Evolutionary conservation across 495 filamentous ascomycete genomes (phyloP).

Genomic region (Aspergillus heteromorphus): DNA sequence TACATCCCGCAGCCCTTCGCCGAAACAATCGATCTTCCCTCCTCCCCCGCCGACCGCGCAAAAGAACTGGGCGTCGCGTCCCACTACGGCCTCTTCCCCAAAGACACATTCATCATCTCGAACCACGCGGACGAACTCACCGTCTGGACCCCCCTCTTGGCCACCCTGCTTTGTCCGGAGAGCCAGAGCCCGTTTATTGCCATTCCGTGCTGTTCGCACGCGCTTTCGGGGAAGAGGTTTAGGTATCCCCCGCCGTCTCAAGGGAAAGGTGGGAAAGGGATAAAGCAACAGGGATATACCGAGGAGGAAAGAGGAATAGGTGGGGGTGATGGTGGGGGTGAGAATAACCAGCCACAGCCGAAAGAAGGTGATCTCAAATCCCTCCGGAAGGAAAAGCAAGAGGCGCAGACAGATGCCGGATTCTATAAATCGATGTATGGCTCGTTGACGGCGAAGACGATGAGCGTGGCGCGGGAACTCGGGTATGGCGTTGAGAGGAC

Average conservation of each 20-base stretch:
- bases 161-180: constrained; percentile 57
- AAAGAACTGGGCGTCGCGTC: constrained; percentile 26
- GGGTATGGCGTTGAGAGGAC: constrained; percentile 77
- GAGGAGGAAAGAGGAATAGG: constrained; percentile 13
- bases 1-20: constrained; percentile 62
- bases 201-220: constrained; percentile 92
- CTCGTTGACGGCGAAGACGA: constrained; percentile 65
- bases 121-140: constrained; percentile 97
- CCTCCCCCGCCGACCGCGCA: constrained; percentile 1
- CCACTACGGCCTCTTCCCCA: constrained; percentile 67
- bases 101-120: constrained; percentile 84
- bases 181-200: constrained; percentile 65
- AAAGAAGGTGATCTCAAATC: constrained; percentile 40
- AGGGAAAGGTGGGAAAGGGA: not conserved
- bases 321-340: no score
- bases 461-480: constrained; percentile 57
- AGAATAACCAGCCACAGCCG: no score
- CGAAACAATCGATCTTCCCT: not conserved
- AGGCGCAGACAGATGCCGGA: constrained; percentile 31
- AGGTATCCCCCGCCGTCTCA: constrained; percentile 65
- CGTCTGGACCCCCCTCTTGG: constrained; percentile 88
- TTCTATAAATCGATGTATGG: constrained; percentile 59
- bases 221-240: constrained; percentile 67
- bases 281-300: not conserved
- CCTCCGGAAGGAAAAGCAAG: constrained; percentile 30